These are phyloP conservation scores for Apiosordaria backusii DNA, from an alignment of 495 filamentous ascomycete genomes.

Conservation along the genomic window DNA sequence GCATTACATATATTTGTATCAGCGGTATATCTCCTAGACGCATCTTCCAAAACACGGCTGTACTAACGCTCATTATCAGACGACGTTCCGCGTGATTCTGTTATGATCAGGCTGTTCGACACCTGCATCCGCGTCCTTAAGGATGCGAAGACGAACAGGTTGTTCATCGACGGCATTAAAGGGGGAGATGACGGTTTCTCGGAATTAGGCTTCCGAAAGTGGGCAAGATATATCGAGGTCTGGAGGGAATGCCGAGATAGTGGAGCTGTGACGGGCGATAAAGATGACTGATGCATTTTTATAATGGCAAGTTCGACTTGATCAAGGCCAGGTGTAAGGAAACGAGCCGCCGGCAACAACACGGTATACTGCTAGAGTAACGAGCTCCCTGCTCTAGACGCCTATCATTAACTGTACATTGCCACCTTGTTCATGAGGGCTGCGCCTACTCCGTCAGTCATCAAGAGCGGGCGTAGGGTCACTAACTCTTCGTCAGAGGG, in stretches of 20 bases:
- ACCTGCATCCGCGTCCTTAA: conserved; percentile 39
- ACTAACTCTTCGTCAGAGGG: no score
- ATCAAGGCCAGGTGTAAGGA: no score
- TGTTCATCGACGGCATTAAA: conserved; percentile 46
- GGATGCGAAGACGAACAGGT: conserved; percentile 37
- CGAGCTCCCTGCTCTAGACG: no score
- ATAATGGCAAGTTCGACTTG: no score
- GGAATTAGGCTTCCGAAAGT: conserved; percentile 45
- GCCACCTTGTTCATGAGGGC: no score
- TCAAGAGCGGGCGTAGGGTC: no score
- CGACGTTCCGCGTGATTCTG: conserved; percentile 36
- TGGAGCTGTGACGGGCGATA: no score
- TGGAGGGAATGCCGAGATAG: conserved; percentile 40
- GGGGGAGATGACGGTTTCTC: conserved; percentile 42
- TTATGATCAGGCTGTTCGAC: conserved; percentile 47
- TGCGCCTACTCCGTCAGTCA: no score
- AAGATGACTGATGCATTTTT: no score
- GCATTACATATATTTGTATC: conserved; percentile 59
- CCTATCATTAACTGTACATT: no score
- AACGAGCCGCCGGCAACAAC: no score
- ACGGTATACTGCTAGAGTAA: no score
- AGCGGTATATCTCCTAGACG: conserved; percentile 39
- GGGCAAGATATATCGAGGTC: conserved; percentile 47
- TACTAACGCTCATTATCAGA: conserved; percentile 7
- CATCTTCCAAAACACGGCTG: neutral